phyloP scores from a whole-genome alignment of 805 yeast genomes.

The Nakazawaea laoshanensis region DNA sequence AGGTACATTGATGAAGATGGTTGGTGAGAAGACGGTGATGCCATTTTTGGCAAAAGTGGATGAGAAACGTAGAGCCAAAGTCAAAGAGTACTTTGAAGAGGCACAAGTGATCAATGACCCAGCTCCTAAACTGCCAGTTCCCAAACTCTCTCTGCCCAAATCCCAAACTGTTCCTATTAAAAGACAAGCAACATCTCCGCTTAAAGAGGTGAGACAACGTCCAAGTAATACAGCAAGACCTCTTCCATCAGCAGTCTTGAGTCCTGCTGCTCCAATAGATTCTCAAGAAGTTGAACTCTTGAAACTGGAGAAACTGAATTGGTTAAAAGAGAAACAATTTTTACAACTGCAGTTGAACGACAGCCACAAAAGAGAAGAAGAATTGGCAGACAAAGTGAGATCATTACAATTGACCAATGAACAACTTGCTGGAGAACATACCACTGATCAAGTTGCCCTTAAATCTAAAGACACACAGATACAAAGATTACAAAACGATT shows the following conservation, averaged over 20 bases:
- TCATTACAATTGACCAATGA: slow-evolving; percentile 27
- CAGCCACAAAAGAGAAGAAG: slow-evolving; percentile 20
- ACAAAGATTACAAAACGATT: slow-evolving; percentile 49
- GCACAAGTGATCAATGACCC: slow-evolving; percentile 45
- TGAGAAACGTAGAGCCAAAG: slow-evolving; percentile 59
- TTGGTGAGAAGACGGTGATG: slow-evolving; percentile 63
- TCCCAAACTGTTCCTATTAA: slow-evolving; percentile 45
- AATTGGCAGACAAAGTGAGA: slow-evolving; percentile 24
- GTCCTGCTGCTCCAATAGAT: slow-evolving; percentile 18
- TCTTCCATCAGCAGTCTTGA: slow-evolving; percentile 3
- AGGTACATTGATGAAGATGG: slow-evolving; percentile 77
- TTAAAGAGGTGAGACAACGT: slow-evolving; percentile 27
- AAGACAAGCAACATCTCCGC: slow-evolving; percentile 65
- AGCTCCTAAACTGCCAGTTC: slow-evolving; percentile 11
- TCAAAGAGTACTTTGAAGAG: slow-evolving; percentile 45
- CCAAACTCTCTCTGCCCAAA: slow-evolving; percentile 12
- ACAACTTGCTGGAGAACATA: slow-evolving; percentile 38
- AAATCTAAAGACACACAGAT: slow-evolving; percentile 69
- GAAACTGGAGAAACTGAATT: slow-evolving; percentile 42
- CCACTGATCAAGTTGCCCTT: slow-evolving; percentile 38
- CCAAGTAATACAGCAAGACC: slow-evolving; percentile 10
- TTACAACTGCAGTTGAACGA: slow-evolving; percentile 21
- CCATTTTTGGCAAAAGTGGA: slow-evolving; percentile 63
- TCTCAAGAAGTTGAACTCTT: slow-evolving; percentile 40
- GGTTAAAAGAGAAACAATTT: slow-evolving; percentile 28